Percentiles rank a stretch among this genome's conserved stretches.
Conservation (phyloP, 768 basidiomycete genomes). For the Kwoniella heveanensis region DNA sequence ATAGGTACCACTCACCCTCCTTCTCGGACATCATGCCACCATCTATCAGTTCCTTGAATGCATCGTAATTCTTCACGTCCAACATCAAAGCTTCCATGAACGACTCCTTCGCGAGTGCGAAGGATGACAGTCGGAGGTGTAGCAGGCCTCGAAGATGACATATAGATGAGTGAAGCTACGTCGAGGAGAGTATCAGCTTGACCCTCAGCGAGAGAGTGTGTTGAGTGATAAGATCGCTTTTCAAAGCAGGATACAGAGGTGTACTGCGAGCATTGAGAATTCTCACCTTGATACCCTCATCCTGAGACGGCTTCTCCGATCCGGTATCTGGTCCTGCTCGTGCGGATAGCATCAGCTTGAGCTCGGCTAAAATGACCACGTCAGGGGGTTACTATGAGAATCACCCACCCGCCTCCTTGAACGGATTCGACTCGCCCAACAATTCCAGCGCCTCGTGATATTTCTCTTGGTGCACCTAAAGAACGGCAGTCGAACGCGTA, state of each 20-base stretch:
- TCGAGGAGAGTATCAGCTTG: neutral
- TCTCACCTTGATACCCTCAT: conserved; percentile 92
- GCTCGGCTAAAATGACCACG: no score
- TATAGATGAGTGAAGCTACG: conserved; percentile 93
- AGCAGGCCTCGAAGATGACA: conserved; percentile 89
- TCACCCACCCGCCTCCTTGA: conserved; percentile 67
- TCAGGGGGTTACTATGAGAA: no score
- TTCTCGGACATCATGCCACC: conserved; percentile 95
- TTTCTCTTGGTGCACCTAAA: conserved; percentile 78
- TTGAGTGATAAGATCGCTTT: no score
- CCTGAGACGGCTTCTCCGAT: conserved; percentile 74
- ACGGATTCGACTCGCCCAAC: conserved; percentile 90
- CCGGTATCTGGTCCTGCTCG: conserved; percentile 63
- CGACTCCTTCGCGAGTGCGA: conserved; percentile 86
- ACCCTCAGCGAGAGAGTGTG: conserved; percentile 8
- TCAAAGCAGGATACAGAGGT: no score
- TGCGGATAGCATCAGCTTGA: no score
- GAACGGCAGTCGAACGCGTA: conserved; percentile 1
- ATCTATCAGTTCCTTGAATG: conserved; percentile 83
- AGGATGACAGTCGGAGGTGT: conserved; percentile 89
- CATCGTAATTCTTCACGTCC: conserved; percentile 96
- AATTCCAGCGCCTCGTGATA: conserved; percentile 90
- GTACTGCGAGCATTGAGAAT: no score
- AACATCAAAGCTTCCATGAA: conserved; percentile 93
- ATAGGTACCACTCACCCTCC: conserved; percentile 67